phyloP scores from a whole-genome alignment of 2,329 filamentous ascomycete genomes.

The Paecilomyces niveus region DNA sequence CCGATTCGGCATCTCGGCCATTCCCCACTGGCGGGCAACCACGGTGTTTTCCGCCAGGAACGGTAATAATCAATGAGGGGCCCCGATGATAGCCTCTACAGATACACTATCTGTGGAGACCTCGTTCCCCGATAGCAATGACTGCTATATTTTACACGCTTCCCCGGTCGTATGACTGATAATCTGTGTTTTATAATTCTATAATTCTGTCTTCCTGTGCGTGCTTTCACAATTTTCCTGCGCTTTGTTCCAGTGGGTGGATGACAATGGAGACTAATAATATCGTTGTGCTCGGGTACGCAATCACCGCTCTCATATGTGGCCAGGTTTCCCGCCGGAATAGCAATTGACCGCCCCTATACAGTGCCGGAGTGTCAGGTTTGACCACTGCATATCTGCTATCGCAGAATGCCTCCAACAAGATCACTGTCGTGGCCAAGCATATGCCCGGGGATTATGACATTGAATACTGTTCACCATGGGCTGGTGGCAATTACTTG shows the following conservation, averaged over 20 bases:
- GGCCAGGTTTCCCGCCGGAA: not conserved
- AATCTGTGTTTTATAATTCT: not conserved
- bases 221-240: not conserved
- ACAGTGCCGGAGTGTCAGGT: slow-evolving; percentile 58
- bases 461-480: slow-evolving; percentile 82
- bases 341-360: not conserved
- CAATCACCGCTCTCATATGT: not conserved
- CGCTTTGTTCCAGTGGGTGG: not conserved
- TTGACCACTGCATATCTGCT: slow-evolving; percentile 59
- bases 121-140: not conserved
- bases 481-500: slow-evolving; percentile 75
- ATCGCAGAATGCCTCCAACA: slow-evolving; percentile 48
- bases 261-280: slow-evolving; percentile 26
- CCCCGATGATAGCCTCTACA: not conserved
- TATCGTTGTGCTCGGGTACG: slow-evolving; percentile 35
- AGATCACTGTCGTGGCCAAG: slow-evolving; percentile 69
- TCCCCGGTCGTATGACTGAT: not conserved
- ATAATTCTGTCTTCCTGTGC: not conserved
- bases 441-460: slow-evolving; percentile 94
- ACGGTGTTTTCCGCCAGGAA: not conserved
- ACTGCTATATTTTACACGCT: not conserved
- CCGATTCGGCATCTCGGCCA: not conserved
- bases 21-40: not conserved
- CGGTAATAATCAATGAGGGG: not conserved
- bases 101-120: not conserved